Base-by-base conservation (phyloP, 306 rosid species). In the Potentilla sterilis region DNA sequence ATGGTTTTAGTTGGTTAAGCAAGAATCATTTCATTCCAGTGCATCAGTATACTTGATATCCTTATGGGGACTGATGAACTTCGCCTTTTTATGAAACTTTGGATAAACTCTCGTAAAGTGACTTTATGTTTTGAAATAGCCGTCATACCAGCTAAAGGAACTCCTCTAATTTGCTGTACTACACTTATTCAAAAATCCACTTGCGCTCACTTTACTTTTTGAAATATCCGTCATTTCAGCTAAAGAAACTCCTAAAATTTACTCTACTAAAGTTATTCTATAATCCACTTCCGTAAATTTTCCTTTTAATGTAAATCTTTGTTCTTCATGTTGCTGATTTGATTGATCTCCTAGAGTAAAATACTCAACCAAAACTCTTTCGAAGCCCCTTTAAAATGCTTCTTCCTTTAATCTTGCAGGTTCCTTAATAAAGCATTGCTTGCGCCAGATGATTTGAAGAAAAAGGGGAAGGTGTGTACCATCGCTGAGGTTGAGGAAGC, bases 391-490 rank as follows among this genome's bases (percentile, higher is more conserved):
- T 54, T 0, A 8, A 54, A 54, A 0, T n/a, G n/a, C 5, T 3
- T 8, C 3, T n/a, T n/a, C 13, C 24, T 19, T 19, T n/a, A n/a
- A n/a, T n/a, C 11, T 54, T 10, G 24, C 70, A 87, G 88, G 73
- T 87, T 87, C 72, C 88, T 87, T 38, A 51, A 87, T 63, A 87
- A 75, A 70, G 91, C 91, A 0, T 75, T 87, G 75, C 55, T 87
- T 24, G 55, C 79, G 5, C 75, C 85, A 0, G 55, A 73, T 40
- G 80, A 79, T 79, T 48, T 46, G 32, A 82, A 68, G 6, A 67
- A 72, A 75, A 82, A 51, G 7, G 70, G 80, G 37, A 61, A 24
- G 37, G 65, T 38, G 32, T 82, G 81, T 67, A 74, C 49, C 41
- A 28, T 75, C 7, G 42, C 37, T 28, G 87, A 87, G 32, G 84